These are phyloP conservation scores for Gynochthodes officinalis DNA, from an alignment of 257 asterid genomes.

Conservation along the genomic window DNA sequence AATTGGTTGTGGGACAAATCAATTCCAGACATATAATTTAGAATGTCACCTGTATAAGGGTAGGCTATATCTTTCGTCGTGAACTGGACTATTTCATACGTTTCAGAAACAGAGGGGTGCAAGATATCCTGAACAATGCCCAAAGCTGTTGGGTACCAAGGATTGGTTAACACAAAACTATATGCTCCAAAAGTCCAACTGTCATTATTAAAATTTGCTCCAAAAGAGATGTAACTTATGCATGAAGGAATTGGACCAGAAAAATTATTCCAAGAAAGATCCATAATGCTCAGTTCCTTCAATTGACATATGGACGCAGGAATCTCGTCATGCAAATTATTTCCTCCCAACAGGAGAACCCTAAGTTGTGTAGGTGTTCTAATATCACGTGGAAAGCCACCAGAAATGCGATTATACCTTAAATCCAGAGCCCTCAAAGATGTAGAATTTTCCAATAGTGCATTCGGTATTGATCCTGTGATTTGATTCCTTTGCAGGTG, in stretches of 20 bases:
- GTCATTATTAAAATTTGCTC: background rate
- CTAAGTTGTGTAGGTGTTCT: background rate
- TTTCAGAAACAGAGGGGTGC: too few species aligned
- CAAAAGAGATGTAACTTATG: constrained; percentile 15
- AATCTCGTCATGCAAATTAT: background rate
- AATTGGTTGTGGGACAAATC: constrained; percentile 18
- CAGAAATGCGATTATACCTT: constrained; percentile 15
- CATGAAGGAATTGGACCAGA: constrained; percentile 19
- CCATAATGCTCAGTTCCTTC: constrained; percentile 3
- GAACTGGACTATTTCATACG: constrained; percentile 9
- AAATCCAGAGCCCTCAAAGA: constrained; percentile 3
- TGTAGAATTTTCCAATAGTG: background rate
- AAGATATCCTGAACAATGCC: too few species aligned
- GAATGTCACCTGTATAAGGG: constrained; percentile 13
- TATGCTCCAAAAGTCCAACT: too few species aligned
- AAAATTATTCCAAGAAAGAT: constrained; percentile 13
- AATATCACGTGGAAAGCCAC: background rate
- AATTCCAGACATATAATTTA: constrained; percentile 21
- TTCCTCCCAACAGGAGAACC: constrained; percentile 19
- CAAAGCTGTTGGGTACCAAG: too few species aligned
- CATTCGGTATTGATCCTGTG: constrained; percentile 15
- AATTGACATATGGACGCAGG: constrained; percentile 13
- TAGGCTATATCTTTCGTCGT: background rate
- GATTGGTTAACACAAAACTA: too few species aligned
- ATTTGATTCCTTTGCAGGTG: constrained; percentile 8